Base-by-base conservation (phyloP, 1,284 basidiomycete genomes). In the Tausonia pullulans region DNA sequence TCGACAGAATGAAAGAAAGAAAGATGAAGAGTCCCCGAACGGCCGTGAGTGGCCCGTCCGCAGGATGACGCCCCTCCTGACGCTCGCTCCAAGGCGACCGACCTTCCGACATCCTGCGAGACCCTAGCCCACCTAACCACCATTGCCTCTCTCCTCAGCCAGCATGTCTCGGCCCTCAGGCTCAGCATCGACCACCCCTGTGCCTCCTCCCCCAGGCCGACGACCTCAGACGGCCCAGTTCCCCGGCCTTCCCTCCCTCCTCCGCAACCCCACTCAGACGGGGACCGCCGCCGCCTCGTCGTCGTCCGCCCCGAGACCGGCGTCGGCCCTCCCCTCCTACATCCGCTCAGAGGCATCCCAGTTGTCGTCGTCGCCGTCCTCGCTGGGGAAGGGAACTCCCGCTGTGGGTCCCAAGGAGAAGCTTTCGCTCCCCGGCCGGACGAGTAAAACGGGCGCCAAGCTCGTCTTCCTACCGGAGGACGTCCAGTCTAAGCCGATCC, bases 401-500 rank as follows among this genome's bases (percentile, higher is more conserved):
- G 54, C 54, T 8, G 46, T 27, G 27, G 27, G 27, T 27, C 2
- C 40, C n/a, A 63, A 60, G 58, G 63, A 75, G 58, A 75, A 75
- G 57, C 74, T 74, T 62, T 72, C 73, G 2, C 68, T 77, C 75
- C 85, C 65, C 78, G 90, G 75, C 3, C 82, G 93, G 57, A 88
- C 90, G 0, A 92, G 90, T 13, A 97, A 97, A 78, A 92, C 88
- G 0, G 88, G 86, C 0, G 90, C 94, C 70, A 91, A 90, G 73
- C 89, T 95, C 69, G 91, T 97, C 5, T 81, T 93, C 27, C 82
- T 97, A 10, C 93, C 93, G 0, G 90, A 89, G 58, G 92, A 86
- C 58, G 89, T 90, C 3, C 93, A 97, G 75, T 90, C 92, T 1
- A 87, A 85, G 65, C 88, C 91, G 0, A 76, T 92, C 5, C 81